Evolutionary conservation across 805 yeast species (phyloP).

Genomic region (Metschnikowia orientalis): DNA sequence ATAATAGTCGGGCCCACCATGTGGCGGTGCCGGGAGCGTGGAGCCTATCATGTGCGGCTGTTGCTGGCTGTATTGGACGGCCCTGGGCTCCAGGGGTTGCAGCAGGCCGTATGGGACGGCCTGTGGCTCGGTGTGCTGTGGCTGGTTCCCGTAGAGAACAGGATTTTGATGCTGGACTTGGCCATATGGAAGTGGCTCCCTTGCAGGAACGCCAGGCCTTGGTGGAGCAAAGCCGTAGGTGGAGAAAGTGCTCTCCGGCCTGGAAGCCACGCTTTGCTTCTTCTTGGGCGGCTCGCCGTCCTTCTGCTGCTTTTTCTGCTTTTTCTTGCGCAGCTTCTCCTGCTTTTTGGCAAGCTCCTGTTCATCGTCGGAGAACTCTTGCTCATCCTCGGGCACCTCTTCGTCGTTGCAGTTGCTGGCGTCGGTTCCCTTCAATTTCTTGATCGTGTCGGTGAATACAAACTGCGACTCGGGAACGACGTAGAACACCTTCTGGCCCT

Average conservation of each 20-base stretch:
- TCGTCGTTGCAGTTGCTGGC: conserved; percentile 95
- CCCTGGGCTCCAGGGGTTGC: no score
- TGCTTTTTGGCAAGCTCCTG: conserved; percentile 70
- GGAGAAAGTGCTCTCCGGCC: conserved; percentile 14
- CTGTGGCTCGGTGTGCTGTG: no score
- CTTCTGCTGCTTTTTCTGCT: conserved; percentile 33
- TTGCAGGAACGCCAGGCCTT: conserved; percentile 2
- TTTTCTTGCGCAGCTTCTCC: conserved; percentile 54
- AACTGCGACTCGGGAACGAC: conserved; percentile 81
- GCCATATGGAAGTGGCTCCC: conserved; percentile 1
- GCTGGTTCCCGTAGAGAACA: no score
- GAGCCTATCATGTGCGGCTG: no score
- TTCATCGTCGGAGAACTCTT: conserved; percentile 94
- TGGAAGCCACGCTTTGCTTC: conserved; percentile 18
- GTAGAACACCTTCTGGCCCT: conserved; percentile 61
- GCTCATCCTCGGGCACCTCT: conserved; percentile 88
- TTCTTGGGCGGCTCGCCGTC: conserved; percentile 14
- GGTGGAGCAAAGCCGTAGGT: conserved; percentile 17
- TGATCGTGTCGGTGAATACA: conserved; percentile 68
- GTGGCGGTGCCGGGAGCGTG: no score
- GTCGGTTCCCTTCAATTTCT: conserved; percentile 77
- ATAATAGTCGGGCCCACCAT: no score
- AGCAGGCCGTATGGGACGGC: no score
- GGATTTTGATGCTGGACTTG: conserved; percentile 10
- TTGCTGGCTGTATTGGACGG: no score